A percentile compares a stretch with the other conserved stretches of the same genome.
These are phyloP conservation scores for Mycena rebaudengoi DNA, from an alignment of 768 basidiomycete species.

Conservation along the genomic window DNA sequence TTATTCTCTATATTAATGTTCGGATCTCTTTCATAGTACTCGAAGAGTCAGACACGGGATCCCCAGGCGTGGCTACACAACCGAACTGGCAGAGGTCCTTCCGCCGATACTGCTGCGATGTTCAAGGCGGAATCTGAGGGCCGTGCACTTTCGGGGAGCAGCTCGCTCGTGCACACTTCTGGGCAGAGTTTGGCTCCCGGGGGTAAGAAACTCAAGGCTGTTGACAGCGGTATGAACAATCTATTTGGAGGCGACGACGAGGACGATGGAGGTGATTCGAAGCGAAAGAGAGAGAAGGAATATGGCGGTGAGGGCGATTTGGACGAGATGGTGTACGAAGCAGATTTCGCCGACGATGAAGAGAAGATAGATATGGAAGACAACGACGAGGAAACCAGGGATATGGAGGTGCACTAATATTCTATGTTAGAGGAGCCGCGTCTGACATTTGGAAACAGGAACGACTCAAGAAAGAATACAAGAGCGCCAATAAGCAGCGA, in stretches of 20 bases:
- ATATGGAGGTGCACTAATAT: constrained; percentile 67
- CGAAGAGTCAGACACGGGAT: constrained; percentile 77
- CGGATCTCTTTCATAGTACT: constrained; percentile 42
- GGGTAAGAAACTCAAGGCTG: constrained; percentile 69
- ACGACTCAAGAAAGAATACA: constrained; percentile 85
- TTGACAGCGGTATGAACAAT: constrained; percentile 70
- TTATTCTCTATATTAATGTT: constrained; percentile 29
- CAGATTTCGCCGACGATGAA: constrained; percentile 89
- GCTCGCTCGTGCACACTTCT: constrained; percentile 56
- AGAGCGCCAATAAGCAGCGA: constrained; percentile 75
- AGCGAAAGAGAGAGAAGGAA: constrained; percentile 61
- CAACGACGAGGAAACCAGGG: constrained; percentile 87
- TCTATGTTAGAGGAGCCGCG: neutral
- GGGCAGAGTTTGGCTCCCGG: constrained; percentile 73
- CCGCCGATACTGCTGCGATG: constrained; percentile 70
- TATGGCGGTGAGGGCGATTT: constrained; percentile 80
- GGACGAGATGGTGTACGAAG: constrained; percentile 86
- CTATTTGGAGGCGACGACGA: constrained; percentile 79
- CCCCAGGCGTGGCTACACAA: constrained; percentile 77
- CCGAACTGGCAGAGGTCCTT: constrained; percentile 65
- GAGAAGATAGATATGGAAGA: constrained; percentile 77
- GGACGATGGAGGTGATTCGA: constrained; percentile 51
- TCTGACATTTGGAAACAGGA: constrained; percentile 56
- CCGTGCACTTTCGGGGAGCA: constrained; percentile 47
- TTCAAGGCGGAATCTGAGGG: constrained; percentile 73